Base-by-base conservation (phyloP, 495 filamentous ascomycete species). In the Penicillium samsonianum region DNA sequence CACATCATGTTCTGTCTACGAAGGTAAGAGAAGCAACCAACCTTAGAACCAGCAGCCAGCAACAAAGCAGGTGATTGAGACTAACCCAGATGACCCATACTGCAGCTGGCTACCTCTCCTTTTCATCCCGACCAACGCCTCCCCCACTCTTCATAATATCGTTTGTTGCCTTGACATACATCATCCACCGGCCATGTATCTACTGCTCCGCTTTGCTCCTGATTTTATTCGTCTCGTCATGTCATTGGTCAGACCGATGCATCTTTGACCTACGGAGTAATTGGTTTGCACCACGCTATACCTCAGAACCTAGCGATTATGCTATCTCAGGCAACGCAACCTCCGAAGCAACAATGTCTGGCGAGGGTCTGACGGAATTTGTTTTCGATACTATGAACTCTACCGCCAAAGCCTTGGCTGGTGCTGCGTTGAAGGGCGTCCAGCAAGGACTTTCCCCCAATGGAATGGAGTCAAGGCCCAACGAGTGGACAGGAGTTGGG, bases 161-260 rank as follows among this genome's bases (percentile, higher is more conserved):
- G 67, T 95, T 94, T 79, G 89, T 96, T 73, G 77, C 91, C 60
- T 86, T 89, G 65, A 96, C 90, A 63, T 96, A 95, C 77, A 86
- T 92, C 69, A 84, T 96, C 61, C 91, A 93, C 69, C 84, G 91
- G 53, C 91, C 91, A 55, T 96, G 91, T 76, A 83, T 92, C 65
- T 92, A 96, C 82, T 96, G 91, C 80, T 92, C 90, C 53, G 81
- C 91, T 55, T 86, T 96, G 30, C 89, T 96, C 53, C 78, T 95
- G 59, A 90, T 93, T 55, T 87, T 96, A 60, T 96, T 96, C 78
- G 79, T 86, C 45, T 92, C 90, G 16, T 92, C 90, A 26, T 96
- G 91, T 75, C 86, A 92, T 81, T 96, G 91, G 91, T 89, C 87
- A 57, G 90, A 94, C 67, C 85, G 85, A 25, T 96, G 91, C 72